Evolutionary conservation across 345 rosid genomes (phyloP).

Genomic region (Citropsis articulata): DNA sequence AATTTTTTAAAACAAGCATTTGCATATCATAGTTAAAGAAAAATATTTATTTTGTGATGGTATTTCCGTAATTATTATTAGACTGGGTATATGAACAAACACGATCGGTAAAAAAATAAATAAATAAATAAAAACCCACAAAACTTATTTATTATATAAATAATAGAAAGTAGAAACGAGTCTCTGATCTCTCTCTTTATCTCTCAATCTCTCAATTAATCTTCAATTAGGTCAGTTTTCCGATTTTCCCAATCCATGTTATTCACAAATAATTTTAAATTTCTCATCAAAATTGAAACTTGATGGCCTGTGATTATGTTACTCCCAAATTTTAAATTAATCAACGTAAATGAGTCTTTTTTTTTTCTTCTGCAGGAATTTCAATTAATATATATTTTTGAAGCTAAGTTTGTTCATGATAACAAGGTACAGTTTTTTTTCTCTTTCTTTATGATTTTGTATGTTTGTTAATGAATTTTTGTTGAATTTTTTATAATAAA

Average conservation of each 20-base stretch:
- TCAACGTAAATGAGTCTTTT: background rate
- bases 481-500: background rate
- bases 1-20: too few relatives aligned
- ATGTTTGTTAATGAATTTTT: background rate
- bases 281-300: background rate
- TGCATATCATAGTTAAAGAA: too few relatives aligned
- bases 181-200: constrained; percentile 9
- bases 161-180: background rate
- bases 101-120: background rate
- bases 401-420: constrained; percentile 30
- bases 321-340: background rate
- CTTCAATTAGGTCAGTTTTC: constrained; percentile 14
- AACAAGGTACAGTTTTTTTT: constrained; percentile 20
- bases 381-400: background rate
- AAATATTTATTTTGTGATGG: background rate
- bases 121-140: background rate
- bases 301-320: background rate
- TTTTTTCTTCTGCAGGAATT: constrained; percentile 15
- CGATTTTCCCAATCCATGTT: background rate
- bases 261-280: background rate
- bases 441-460: background rate
- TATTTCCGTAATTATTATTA: background rate
- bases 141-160: background rate
- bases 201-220: constrained; percentile 15
- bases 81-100: background rate